Percentiles rank a stretch among this genome's conserved stretches.
These are phyloP conservation scores for Parietaria judaica DNA, from an alignment of 306 rosid species.

Conservation along the genomic window DNA sequence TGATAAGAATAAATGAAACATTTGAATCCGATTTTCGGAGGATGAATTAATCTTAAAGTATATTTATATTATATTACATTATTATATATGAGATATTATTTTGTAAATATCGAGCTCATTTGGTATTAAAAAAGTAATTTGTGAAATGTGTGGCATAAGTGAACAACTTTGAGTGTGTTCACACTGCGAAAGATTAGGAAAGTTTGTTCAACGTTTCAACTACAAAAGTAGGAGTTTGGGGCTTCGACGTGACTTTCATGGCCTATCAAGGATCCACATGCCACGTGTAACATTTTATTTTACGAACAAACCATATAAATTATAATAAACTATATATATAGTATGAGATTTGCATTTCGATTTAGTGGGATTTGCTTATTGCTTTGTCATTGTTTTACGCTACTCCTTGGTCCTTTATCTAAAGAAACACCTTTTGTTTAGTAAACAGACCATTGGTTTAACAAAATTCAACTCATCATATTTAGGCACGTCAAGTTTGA, in stretches of 20 bases:
- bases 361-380: background rate
- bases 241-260: conserved; percentile 14
- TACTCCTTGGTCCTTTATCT: background rate
- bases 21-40: too few relatives aligned
- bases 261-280: conserved; percentile 1
- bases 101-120: too few relatives aligned
- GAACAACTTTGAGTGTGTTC: background rate
- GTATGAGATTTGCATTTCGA: too few relatives aligned
- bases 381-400: background rate
- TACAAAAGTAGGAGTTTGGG: conserved; percentile 8
- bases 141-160: background rate
- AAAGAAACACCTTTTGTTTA: background rate
- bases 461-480: background rate
- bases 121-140: background rate
- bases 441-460: background rate
- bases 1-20: background rate
- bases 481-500: background rate
- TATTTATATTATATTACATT: too few relatives aligned
- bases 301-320: too few relatives aligned
- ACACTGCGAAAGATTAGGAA: background rate
- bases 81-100: too few relatives aligned
- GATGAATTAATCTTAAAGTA: too few relatives aligned
- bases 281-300: background rate
- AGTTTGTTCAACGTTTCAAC: conserved; percentile 10
- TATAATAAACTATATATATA: too few relatives aligned